Conservation (phyloP, 1,139 yeast genomes). For the Pichia sp. region DNA sequence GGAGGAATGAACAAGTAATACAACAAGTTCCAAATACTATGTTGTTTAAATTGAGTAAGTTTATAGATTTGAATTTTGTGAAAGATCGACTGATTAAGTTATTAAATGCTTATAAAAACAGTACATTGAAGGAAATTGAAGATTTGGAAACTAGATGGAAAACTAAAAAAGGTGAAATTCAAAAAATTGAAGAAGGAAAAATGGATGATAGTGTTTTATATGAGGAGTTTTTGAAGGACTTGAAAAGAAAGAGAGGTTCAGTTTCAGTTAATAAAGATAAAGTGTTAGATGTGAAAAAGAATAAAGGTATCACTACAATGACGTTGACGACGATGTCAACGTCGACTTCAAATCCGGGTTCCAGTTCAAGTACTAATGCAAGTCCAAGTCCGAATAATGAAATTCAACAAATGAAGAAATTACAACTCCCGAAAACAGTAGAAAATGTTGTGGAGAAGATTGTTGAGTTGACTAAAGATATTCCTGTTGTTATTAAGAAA, state of each 20-base stretch:
- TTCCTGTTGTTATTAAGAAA: too few species aligned
- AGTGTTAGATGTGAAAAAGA: background rate
- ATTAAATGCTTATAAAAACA: constrained; percentile 28
- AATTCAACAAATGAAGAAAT: constrained; percentile 12
- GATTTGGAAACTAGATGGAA: constrained; percentile 26
- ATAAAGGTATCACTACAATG: too few species aligned
- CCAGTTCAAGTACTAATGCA: too few species aligned
- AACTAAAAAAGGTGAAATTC: constrained; percentile 24
- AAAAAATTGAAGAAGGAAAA: constrained; percentile 28
- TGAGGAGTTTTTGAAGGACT: constrained; percentile 23
- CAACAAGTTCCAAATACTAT: constrained; percentile 30
- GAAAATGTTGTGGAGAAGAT: constrained; percentile 4
- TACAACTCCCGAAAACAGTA: constrained; percentile 8
- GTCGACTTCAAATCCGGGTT: too few species aligned
- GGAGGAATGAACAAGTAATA: constrained; percentile 25
- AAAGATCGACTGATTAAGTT: constrained; percentile 30
- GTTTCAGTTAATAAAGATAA: background rate
- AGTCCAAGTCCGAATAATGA: constrained; percentile 6
- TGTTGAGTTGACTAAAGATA: background rate
- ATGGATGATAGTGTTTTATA: constrained; percentile 27
- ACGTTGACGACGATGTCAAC: too few species aligned
- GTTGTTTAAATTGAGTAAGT: constrained; percentile 27
- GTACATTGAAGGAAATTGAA: constrained; percentile 28
- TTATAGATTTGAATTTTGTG: constrained; percentile 27
- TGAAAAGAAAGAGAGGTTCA: constrained; percentile 13